Conservation (phyloP, 2,329 filamentous ascomycete genomes). For the Botrytis fabae region DNA sequence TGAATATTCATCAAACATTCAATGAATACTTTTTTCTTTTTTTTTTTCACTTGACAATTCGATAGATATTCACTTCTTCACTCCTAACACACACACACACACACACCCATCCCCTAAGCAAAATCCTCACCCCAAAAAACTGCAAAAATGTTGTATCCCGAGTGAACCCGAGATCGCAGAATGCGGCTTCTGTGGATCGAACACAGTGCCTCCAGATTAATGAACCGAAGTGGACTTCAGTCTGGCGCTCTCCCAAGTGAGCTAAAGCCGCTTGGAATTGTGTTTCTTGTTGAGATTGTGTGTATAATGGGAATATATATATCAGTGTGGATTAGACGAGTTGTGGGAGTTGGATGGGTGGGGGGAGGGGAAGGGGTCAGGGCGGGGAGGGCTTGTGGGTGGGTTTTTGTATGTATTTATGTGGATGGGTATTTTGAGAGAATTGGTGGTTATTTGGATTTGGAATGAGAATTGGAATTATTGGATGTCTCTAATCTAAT, state of each 20-base stretch:
- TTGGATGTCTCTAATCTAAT: background rate
- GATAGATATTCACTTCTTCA: background rate
- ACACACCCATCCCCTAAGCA: too few species aligned
- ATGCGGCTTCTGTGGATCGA: slow-evolving; percentile 17
- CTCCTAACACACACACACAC: too few species aligned
- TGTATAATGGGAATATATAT: too few species aligned
- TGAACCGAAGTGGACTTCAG: background rate
- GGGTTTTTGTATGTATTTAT: too few species aligned
- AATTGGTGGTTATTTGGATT: background rate
- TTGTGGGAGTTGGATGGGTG: too few species aligned
- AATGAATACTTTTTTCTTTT: background rate
- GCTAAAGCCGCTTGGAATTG: slow-evolving; percentile 6
- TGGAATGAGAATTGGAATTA: background rate
- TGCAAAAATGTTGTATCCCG: background rate
- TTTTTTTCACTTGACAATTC: background rate
- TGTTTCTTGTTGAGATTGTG: background rate
- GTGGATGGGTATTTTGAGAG: too few species aligned
- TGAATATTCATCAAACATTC: background rate
- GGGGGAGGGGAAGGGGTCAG: too few species aligned
- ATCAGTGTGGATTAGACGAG: too few species aligned
- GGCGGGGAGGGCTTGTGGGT: background rate
- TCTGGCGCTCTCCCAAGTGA: slow-evolving; percentile 16
- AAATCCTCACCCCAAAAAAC: background rate
- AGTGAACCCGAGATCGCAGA: slow-evolving; percentile 6
- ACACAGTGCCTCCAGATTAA: slow-evolving; percentile 14